These are phyloP conservation scores for Mariannaea sp. DNA, from an alignment of 2,329 filamentous ascomycete species.

Conservation along the genomic window DNA sequence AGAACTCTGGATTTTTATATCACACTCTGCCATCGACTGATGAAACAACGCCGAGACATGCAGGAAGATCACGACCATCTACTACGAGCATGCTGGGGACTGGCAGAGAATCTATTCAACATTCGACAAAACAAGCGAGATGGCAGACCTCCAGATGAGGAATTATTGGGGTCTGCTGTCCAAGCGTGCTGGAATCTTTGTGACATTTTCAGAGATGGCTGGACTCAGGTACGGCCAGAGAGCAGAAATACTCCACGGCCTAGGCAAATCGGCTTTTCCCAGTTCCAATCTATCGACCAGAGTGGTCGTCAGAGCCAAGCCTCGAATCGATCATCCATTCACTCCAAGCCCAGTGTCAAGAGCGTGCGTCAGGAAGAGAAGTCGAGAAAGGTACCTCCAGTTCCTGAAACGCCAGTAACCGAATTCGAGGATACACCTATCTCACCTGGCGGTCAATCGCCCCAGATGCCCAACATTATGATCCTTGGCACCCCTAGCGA, in stretches of 20 bases:
- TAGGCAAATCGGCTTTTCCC: slow-evolving; percentile 74
- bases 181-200: slow-evolving; percentile 95
- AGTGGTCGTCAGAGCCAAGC: slow-evolving; percentile 54
- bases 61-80: slow-evolving; percentile 84
- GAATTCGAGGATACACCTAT: slow-evolving; percentile 91
- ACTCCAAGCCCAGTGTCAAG: slow-evolving; percentile 59
- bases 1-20: slow-evolving; percentile 93
- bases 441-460: slow-evolving; percentile 77
- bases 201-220: slow-evolving; percentile 89
- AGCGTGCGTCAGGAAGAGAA: slow-evolving; percentile 52
- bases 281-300: slow-evolving; percentile 53
- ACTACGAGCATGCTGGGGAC: slow-evolving; percentile 82
- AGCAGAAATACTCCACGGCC: slow-evolving; percentile 78
- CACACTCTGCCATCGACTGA: slow-evolving; percentile 90
- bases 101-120: slow-evolving; percentile 93
- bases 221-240: slow-evolving; percentile 86
- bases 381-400: slow-evolving; percentile 52
- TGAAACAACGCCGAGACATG: slow-evolving; percentile 85
- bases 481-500: slow-evolving; percentile 74
- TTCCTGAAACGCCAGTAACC: slow-evolving; percentile 90
- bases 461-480: slow-evolving; percentile 83
- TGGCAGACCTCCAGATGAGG: slow-evolving; percentile 74
- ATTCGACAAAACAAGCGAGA: slow-evolving; percentile 82
- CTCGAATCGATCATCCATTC: slow-evolving; percentile 56
- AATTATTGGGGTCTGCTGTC: slow-evolving; percentile 83